A percentile compares a stretch with the other conserved stretches of the same genome.
phyloP scores from a whole-genome alignment of 768 basidiomycete species.

The Leucosporidium yakuticum region DNA sequence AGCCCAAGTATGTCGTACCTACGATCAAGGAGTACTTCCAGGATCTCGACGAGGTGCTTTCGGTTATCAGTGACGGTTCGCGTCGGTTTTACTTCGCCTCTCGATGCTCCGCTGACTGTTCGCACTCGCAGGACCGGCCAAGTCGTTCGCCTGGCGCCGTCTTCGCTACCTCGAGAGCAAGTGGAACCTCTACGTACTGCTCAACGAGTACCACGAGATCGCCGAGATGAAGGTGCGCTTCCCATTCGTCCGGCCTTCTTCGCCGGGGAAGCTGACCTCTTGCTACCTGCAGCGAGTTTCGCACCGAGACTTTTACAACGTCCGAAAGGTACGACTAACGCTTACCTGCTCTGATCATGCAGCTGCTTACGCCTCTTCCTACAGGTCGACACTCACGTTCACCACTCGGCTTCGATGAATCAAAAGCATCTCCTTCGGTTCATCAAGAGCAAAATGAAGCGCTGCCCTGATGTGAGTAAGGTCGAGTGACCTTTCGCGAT shows the following conservation, averaged over 20 bases:
- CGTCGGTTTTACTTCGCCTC: conserved; percentile 39
- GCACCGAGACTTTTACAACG: conserved; percentile 95
- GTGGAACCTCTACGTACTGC: conserved; percentile 82
- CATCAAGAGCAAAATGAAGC: conserved; percentile 98
- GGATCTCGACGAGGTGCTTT: conserved; percentile 84
- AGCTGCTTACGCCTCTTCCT: too few relatives aligned
- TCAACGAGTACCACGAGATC: conserved; percentile 90
- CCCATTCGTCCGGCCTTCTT: background rate
- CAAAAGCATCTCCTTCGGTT: conserved; percentile 97
- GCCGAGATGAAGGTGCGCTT: conserved; percentile 85
- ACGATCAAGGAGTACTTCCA: conserved; percentile 89
- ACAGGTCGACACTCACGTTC: conserved; percentile 90
- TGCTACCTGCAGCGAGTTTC: conserved; percentile 57
- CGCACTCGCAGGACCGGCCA: conserved; percentile 55
- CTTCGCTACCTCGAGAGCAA: conserved; percentile 88
- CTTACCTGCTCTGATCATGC: too few relatives aligned
- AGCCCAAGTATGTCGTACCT: conserved; percentile 70
- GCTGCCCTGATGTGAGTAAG: conserved; percentile 65
- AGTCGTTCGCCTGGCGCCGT: conserved; percentile 87
- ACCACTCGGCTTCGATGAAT: conserved; percentile 98
- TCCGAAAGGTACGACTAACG: conserved; percentile 56
- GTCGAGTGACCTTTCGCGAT: too few relatives aligned
- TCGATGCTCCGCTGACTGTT: too few relatives aligned
- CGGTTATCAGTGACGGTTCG: conserved; percentile 73
- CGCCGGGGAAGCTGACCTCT: background rate